Percentiles rank a stretch among this genome's conserved stretches.
phyloP scores from a whole-genome alignment of 1,284 basidiomycete genomes.

The Meripilus lineatus region DNA sequence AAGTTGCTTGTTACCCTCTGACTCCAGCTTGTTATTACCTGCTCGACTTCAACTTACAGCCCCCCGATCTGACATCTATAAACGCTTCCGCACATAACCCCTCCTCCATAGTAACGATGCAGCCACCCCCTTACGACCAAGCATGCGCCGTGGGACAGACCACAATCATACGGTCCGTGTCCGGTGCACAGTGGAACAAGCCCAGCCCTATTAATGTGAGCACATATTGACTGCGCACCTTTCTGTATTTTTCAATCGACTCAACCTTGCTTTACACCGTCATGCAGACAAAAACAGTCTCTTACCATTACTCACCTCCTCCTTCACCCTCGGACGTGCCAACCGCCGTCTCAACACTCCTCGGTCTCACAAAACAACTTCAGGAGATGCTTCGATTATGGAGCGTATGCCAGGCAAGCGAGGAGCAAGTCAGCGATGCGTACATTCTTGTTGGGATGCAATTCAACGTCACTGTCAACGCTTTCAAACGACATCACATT shows the following conservation, averaged over 20 bases:
- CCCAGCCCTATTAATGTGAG: conserved; percentile 15
- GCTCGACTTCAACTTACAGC: conserved; percentile 2
- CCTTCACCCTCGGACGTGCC: conserved; percentile 41
- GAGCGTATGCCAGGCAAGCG: conserved; percentile 63
- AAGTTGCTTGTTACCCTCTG: conserved; percentile 10
- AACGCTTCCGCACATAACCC: conserved; percentile 4
- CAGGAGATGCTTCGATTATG: conserved; percentile 79
- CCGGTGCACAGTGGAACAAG: conserved; percentile 14
- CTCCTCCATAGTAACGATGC: conserved; percentile 9
- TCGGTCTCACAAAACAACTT: conserved; percentile 84
- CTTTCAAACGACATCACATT: conserved; percentile 78
- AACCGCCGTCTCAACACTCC: conserved; percentile 73
- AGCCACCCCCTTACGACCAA: conserved; percentile 15
- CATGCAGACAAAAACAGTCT: conserved; percentile 8
- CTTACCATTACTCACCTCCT: conserved; percentile 9
- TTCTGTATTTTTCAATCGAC: neutral
- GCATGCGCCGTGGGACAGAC: conserved; percentile 19
- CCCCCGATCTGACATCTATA: too few species aligned
- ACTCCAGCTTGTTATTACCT: neutral
- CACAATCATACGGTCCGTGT: conserved; percentile 13
- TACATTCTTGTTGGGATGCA: conserved; percentile 93
- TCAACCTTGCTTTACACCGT: neutral
- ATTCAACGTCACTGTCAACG: conserved; percentile 81
- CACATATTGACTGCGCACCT: too few species aligned
- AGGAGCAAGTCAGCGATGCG: conserved; percentile 84